Base-by-base conservation (phyloP, 257 asterid genomes). In the Fraxinus cuspidata region DNA sequence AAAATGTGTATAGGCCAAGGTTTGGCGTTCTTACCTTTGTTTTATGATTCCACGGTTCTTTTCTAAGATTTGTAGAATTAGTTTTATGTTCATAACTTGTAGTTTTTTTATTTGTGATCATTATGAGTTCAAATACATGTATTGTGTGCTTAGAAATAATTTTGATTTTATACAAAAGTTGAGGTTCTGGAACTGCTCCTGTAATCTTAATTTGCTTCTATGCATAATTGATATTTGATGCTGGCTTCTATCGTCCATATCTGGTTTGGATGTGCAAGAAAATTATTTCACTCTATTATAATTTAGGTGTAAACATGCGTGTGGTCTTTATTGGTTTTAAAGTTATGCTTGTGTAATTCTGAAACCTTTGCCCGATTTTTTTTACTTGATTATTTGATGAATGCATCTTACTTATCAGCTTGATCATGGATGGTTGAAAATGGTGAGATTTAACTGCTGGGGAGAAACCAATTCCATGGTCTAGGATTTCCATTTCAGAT, bases 191-290 rank as follows among this genome's bases (percentile, higher is more conserved):
- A 19, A 53, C 27, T 53, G 27, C n/a, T 49, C 44, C 51, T 18
- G 23, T 51, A 51, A 18, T 79, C 78, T 85, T 74, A 77, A 42
- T 75, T 73, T 79, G 51, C 74, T 37, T 63, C 38, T 47, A 35
- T 29, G 51, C 27, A 18, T 53, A 19, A 6, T 53, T 53, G 27
- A 19, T 53, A 53, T 53, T 53, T 53, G 56, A n/a, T 53, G 64
- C 64, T 53, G 64, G 64, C 27, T n/a, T 53, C 64, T 27, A 19
- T 7, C n/a, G 27, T 53, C 64, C 11, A 5, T 18, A 19, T 19
- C 64, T n/a, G 64, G 64, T 53, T 71, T 87, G 23, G 87, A 83
- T 69, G 87, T 84, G 68, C 87, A 85, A 72, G 88, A 87, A 72
- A 84, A 1, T 53, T 53, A 19, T 53, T 53, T 44, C 18, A 44